Evolutionary conservation across 2,329 filamentous ascomycete species (phyloP).

Genomic region (Ambrosiella cleistominuta): DNA sequence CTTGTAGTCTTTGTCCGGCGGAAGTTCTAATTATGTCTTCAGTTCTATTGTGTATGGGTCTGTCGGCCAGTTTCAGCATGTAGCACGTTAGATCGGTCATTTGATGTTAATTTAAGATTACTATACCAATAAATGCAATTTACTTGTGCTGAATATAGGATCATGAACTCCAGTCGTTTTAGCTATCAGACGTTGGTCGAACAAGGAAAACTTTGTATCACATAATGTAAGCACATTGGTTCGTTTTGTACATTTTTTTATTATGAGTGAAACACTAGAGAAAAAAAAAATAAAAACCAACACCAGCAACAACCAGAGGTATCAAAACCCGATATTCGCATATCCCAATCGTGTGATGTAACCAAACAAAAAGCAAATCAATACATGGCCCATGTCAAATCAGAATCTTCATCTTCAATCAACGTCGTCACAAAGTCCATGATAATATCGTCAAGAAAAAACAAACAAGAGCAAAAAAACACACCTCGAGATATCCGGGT

Average conservation of each 20-base stretch:
- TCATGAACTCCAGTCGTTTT: too few relatives aligned
- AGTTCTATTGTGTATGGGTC: too few relatives aligned
- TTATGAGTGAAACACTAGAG: background rate
- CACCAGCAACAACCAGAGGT: background rate
- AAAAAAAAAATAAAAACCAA: background rate
- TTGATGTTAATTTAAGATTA: too few relatives aligned
- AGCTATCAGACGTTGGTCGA: too few relatives aligned
- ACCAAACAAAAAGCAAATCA: background rate
- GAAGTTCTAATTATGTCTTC: too few relatives aligned
- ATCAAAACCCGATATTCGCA: constrained; percentile 1
- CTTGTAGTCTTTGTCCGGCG: too few relatives aligned
- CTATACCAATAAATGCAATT: too few relatives aligned
- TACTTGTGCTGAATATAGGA: too few relatives aligned
- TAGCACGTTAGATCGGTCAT: too few relatives aligned
- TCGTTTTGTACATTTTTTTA: background rate
- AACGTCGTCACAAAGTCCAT: background rate
- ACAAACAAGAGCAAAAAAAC: background rate
- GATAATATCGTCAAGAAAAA: background rate
- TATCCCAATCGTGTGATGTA: background rate
- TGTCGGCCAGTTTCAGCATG: too few relatives aligned
- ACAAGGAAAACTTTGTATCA: background rate
- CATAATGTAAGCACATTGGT: background rate
- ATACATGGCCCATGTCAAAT: constrained; percentile 1
- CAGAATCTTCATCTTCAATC: background rate
- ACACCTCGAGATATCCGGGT: background rate